Percentiles rank a stretch among this genome's conserved stretches.
Evolutionary conservation across 2,329 filamentous ascomycete species (phyloP).

Genomic region (Aspergillus tanneri): DNA sequence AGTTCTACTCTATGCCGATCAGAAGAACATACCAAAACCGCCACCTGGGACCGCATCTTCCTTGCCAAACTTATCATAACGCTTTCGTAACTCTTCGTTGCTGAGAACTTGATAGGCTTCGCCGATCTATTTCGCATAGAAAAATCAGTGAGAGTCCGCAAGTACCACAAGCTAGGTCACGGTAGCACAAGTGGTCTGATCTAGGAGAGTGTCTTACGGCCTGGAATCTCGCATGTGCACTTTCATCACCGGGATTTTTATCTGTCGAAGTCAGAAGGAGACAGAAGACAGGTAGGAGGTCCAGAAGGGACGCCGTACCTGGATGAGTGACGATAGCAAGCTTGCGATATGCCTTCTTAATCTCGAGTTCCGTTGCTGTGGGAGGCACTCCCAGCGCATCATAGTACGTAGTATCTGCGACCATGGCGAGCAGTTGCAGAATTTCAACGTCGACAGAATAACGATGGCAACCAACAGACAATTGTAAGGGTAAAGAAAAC

Average conservation of each 20-base stretch:
- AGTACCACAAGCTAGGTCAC: too few species aligned
- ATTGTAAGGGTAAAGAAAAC: background rate
- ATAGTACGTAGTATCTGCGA: constrained; percentile 85
- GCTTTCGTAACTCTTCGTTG: constrained; percentile 78
- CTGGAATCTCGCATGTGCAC: constrained; percentile 92
- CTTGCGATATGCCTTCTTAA: constrained; percentile 96
- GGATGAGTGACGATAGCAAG: constrained; percentile 91
- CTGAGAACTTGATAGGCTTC: constrained; percentile 78
- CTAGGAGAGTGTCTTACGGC: constrained; percentile 52
- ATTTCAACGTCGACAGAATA: background rate
- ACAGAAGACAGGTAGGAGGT: constrained; percentile 15
- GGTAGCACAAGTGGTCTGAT: background rate
- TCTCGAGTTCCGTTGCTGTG: constrained; percentile 84
- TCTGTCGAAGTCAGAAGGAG: constrained; percentile 53
- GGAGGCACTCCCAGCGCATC: constrained; percentile 81
- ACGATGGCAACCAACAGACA: background rate
- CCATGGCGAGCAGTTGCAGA: constrained; percentile 67
- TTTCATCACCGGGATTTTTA: constrained; percentile 96
- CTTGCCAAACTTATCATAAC: constrained; percentile 97
- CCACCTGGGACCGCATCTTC: constrained; percentile 86
- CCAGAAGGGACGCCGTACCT: constrained; percentile 49
- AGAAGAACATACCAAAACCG: constrained; percentile 78
- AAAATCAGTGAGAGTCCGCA: too few species aligned
- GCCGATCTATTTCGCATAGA: constrained; percentile 57
- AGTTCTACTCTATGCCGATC: background rate